These are phyloP conservation scores for Sungouiella blattae DNA, from an alignment of 805 yeast genomes.

Conservation along the genomic window DNA sequence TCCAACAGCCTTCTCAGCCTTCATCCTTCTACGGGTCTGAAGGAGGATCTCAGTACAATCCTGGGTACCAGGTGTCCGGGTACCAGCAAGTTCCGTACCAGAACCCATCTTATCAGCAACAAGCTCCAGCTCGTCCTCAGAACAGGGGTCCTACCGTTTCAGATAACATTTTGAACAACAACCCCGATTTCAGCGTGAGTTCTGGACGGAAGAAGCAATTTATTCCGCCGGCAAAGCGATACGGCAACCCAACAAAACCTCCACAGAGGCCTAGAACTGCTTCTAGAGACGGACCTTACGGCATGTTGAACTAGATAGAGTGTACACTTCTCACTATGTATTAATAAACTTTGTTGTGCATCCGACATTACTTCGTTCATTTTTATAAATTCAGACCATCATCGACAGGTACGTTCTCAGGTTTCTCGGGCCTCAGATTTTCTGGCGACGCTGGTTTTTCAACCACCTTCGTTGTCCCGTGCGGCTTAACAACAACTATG, in stretches of 20 bases:
- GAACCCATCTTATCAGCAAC: slow-evolving; percentile 9
- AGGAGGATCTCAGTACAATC: slow-evolving; percentile 2
- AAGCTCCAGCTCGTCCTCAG: slow-evolving; percentile 16
- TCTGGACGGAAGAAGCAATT: slow-evolving; percentile 17
- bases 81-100: slow-evolving; percentile 3
- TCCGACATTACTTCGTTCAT: no score
- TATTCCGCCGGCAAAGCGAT: slow-evolving; percentile 20
- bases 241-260: slow-evolving; percentile 2
- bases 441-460: slow-evolving; percentile 12
- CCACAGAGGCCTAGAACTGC: slow-evolving; percentile 8
- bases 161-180: slow-evolving; percentile 34
- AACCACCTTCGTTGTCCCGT: slow-evolving; percentile 23
- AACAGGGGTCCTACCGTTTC: slow-evolving; percentile 30
- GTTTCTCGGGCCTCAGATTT: no score
- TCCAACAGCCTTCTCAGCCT: slow-evolving; percentile 1
- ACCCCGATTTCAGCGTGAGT: slow-evolving; percentile 40
- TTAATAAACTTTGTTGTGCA: not conserved
- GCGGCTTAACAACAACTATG: slow-evolving; percentile 66
- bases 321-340: not conserved
- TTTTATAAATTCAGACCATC: no score
- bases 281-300: slow-evolving; percentile 22
- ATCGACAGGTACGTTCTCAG: not conserved
- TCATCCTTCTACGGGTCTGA: not conserved
- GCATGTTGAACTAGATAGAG: slow-evolving; percentile 9
- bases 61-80: slow-evolving; percentile 1